Evolutionary conservation across 2,329 filamentous ascomycete genomes (phyloP), one percentile per base, ranked within the genome.

Genomic region (Fusarium sp.): DNA sequence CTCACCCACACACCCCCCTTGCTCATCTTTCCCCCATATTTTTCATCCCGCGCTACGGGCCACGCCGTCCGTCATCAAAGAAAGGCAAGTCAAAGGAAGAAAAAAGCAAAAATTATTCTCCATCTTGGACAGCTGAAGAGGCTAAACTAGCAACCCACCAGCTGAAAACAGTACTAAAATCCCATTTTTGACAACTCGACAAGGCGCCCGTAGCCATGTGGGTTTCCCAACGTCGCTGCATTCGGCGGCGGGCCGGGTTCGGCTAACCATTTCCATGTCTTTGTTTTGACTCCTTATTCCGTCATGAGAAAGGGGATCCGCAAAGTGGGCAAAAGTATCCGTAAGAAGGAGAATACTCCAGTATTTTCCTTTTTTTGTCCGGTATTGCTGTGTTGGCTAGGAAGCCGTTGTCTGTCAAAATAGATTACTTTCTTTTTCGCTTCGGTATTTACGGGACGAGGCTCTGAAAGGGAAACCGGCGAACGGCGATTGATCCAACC

Each of bases 171-270:
- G 27, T 22, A 36, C 36, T 22, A n/a, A 17, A 24, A 24, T 24
- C 20, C 35, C 35, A 36, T 27, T 17, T 17, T 29, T 51, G 46
- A 51, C 46, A 51, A 38, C 33, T 33, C 22, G 24, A 20, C 27
- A 31, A 40, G 44, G 49, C 70, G 56, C 67, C 31, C 46, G 46
- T 51, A 12, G 66, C 71, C 71, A 73, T 73, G 69, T 73, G 69
- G 63, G 38, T 62, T 64, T 69, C 38, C n/a, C 62, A 67, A 74
- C 75, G 75, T 73, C 75, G 67, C 62, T 77, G 75, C 75, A 77
- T 51, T 51, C 24, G 46, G 71, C 73, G 51, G 67, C 75, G 72
- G 73, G 56, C 66, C 73, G 73, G 27, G 56, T 56, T 38, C 71
- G 70, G 74, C 65, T 75, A 73, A 62, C 67, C 51, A 55, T 73